phyloP scores from a whole-genome alignment of 73 alveolate species.

The Durusdinium trenchii region DNA sequence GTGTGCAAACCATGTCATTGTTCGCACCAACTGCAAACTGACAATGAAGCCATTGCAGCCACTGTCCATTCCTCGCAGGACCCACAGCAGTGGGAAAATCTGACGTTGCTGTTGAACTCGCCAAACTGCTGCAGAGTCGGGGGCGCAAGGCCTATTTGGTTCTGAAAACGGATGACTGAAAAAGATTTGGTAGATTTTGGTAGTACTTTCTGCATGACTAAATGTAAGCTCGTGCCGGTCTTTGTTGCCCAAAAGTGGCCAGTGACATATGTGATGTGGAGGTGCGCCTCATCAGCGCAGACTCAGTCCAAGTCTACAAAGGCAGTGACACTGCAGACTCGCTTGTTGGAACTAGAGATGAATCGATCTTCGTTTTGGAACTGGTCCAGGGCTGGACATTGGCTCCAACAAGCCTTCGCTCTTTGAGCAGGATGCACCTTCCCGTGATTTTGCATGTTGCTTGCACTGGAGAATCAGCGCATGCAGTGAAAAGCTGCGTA shows the following conservation, averaged over 20 bases:
- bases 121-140: not conserved
- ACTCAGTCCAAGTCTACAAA: constrained; percentile 83
- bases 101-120: constrained; percentile 42
- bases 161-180: not conserved
- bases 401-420: constrained; percentile 93
- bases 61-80: not conserved
- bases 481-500: no score
- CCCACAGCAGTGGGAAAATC: constrained; percentile 94
- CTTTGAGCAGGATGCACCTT: constrained; percentile 44
- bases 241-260: not conserved
- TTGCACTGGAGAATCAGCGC: not conserved
- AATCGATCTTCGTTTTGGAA: not conserved
- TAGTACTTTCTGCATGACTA: not conserved
- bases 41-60: not conserved
- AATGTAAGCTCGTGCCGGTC: no score
- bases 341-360: not conserved
- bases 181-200: not conserved
- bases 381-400: constrained; percentile 53
- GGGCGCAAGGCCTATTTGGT: constrained; percentile 34
- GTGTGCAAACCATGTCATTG: not conserved
- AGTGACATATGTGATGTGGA: no score
- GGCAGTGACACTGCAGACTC: not conserved
- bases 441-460: not conserved
- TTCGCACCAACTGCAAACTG: not conserved
- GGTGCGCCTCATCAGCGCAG: constrained; percentile 90